These are phyloP conservation scores for Fusarium sp. DNA, from an alignment of 2,329 filamentous ascomycete species.

Conservation along the genomic window DNA sequence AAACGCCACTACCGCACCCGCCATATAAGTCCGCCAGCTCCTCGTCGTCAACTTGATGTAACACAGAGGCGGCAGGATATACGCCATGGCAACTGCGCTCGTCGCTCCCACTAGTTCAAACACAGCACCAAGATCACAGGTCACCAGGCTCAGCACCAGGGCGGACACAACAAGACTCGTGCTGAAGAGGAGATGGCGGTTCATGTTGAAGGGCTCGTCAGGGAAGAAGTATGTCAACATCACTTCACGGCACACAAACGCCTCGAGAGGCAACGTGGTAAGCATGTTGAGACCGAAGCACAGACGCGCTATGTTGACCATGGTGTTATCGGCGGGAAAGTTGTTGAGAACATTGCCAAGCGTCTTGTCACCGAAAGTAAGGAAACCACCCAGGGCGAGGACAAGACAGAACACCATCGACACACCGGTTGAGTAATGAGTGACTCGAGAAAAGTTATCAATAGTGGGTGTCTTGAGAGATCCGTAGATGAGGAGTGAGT, in stretches of 20 bases:
- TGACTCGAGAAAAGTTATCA: slow-evolving; percentile 93
- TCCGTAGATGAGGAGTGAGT: slow-evolving; percentile 96
- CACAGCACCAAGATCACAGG: slow-evolving; percentile 93
- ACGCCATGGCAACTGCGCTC: slow-evolving; percentile 92
- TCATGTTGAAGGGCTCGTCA: slow-evolving; percentile 82
- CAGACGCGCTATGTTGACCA: slow-evolving; percentile 94
- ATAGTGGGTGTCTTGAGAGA: slow-evolving; percentile 94
- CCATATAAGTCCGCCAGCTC: slow-evolving; percentile 80
- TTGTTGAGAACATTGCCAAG: slow-evolving; percentile 98
- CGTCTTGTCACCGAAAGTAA: slow-evolving; percentile 93
- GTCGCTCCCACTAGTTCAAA: slow-evolving; percentile 98
- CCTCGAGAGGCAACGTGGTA: slow-evolving; percentile 94
- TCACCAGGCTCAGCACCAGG: slow-evolving; percentile 83
- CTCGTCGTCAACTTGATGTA: slow-evolving; percentile 92
- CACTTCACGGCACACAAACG: slow-evolving; percentile 96
- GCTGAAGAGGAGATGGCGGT: slow-evolving; percentile 89
- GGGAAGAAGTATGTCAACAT: slow-evolving; percentile 88
- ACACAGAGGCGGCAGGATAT: slow-evolving; percentile 94
- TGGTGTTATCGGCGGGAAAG: slow-evolving; percentile 88
- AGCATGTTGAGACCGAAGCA: slow-evolving; percentile 99
- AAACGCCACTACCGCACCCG: slow-evolving; percentile 82
- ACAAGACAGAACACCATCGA: slow-evolving; percentile 92
- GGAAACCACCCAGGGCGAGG: slow-evolving; percentile 90
- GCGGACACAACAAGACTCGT: slow-evolving; percentile 85
- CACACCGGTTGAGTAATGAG: slow-evolving; percentile 91